Percentiles rank a stretch among this genome's conserved stretches.
phyloP scores from a whole-genome alignment of 495 filamentous ascomycete genomes.

The Penicillium psychrofluorescens region DNA sequence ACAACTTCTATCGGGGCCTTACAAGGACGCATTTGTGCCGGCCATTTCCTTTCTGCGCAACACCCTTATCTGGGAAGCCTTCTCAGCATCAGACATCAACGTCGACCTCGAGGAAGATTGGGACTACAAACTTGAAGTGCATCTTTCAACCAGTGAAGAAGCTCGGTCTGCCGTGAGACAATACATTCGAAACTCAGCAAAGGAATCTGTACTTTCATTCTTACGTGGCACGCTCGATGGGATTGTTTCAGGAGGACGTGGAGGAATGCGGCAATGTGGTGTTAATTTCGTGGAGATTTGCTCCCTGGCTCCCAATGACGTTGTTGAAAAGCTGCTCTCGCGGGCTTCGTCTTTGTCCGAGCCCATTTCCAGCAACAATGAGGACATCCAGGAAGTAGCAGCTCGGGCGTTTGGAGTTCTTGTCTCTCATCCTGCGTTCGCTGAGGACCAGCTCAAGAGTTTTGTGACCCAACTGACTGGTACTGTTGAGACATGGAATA shows the following conservation, averaged over 20 bases:
- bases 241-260: conserved; percentile 41
- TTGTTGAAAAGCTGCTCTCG: conserved; percentile 42
- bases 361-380: conserved; percentile 62
- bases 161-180: conserved; percentile 50
- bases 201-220: conserved; percentile 30
- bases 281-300: conserved; percentile 59
- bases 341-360: conserved; percentile 44
- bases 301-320: conserved; percentile 49
- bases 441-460: conserved; percentile 22
- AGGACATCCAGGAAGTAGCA: conserved; percentile 51
- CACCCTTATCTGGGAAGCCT: conserved; percentile 65
- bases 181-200: conserved; percentile 33
- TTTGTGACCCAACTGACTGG: conserved; percentile 34
- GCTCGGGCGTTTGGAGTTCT: conserved; percentile 74
- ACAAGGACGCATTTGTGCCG: conserved; percentile 42
- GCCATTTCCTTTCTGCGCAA: conserved; percentile 65
- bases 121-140: conserved; percentile 69
- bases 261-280: conserved; percentile 47
- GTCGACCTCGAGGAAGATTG: conserved; percentile 71
- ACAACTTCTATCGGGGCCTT: conserved; percentile 23
- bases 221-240: conserved; percentile 52
- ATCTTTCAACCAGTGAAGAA: conserved; percentile 56
- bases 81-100: conserved; percentile 40
- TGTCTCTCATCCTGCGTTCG: conserved; percentile 52
- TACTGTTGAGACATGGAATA: conserved; percentile 41